These are phyloP conservation scores for Nannizziopsis barbatae DNA, from an alignment of 2,329 filamentous ascomycete genomes.

Conservation along the genomic window DNA sequence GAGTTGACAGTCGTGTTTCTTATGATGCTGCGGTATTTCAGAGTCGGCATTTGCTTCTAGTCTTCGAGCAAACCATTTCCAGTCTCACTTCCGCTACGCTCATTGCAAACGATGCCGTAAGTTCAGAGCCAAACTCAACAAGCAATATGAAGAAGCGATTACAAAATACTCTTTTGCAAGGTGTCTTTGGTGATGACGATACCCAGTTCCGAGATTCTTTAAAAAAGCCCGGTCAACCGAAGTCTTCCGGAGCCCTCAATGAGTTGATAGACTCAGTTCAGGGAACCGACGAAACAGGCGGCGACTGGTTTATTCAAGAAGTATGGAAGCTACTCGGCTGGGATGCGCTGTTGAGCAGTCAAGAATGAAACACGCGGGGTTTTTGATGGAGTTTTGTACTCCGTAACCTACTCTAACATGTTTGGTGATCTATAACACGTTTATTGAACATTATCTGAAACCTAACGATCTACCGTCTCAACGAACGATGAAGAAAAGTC, in stretches of 20 bases:
- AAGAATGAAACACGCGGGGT: no score
- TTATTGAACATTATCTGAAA: no score
- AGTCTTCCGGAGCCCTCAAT: slow-evolving; percentile 10
- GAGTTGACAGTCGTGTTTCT: slow-evolving; percentile 15
- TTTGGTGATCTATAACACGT: no score
- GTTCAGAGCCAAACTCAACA: not conserved
- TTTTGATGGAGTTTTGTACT: no score
- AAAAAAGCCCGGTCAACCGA: slow-evolving; percentile 13
- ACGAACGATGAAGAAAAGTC: no score
- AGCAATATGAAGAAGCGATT: slow-evolving; percentile 22
- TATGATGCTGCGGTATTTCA: slow-evolving; percentile 24
- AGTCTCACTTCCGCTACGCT: slow-evolving; percentile 16
- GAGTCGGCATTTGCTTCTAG: slow-evolving; percentile 27
- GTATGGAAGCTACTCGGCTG: slow-evolving; percentile 49
- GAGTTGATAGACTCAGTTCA: not conserved
- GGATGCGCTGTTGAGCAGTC: slow-evolving; percentile 33
- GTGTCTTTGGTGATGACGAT: slow-evolving; percentile 31
- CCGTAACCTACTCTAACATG: no score
- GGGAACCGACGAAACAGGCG: slow-evolving; percentile 29
- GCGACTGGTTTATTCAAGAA: slow-evolving; percentile 46
- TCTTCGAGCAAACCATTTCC: slow-evolving; percentile 25
- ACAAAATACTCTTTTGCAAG: slow-evolving; percentile 34
- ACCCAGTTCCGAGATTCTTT: slow-evolving; percentile 23
- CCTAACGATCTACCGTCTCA: no score
- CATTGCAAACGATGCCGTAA: not conserved